phyloP scores from a whole-genome alignment of 1,139 yeast genomes.

The Magnusiomyces fungicola region DNA sequence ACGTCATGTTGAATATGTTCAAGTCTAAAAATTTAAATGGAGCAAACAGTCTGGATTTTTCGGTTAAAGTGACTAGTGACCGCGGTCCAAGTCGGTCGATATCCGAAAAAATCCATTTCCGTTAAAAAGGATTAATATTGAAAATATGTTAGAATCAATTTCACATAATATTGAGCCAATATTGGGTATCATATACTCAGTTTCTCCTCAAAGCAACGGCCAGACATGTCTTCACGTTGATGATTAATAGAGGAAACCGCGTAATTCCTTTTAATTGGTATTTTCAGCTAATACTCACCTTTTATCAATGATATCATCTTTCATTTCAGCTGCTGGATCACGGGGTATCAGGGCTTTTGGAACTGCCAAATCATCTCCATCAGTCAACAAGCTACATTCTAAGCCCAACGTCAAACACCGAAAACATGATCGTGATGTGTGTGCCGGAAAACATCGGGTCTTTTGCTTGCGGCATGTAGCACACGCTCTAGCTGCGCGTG shows the following conservation, averaged over 20 bases:
- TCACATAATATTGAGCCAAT: constrained; percentile 9
- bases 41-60: constrained; percentile 9
- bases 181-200: too few relatives aligned
- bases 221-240: too few relatives aligned
- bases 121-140: constrained; percentile 27
- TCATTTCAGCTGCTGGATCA: constrained; percentile 1
- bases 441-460: constrained; percentile 53
- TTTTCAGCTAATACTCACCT: constrained; percentile 5
- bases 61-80: too few relatives aligned
- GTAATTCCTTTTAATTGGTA: too few relatives aligned
- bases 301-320: constrained; percentile 14
- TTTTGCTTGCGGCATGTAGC: constrained; percentile 53
- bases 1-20: constrained; percentile 22
- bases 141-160: constrained; percentile 1
- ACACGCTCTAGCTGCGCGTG: constrained; percentile 45
- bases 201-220: too few relatives aligned
- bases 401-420: constrained; percentile 47
- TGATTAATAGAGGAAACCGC: too few relatives aligned
- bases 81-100: too few relatives aligned
- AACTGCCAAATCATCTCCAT: constrained; percentile 9
- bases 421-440: constrained; percentile 43
- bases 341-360: not conserved
- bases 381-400: constrained; percentile 42
- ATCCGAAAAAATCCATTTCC: too few relatives aligned
- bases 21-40: constrained; percentile 14